Conservation (phyloP, 2,329 filamentous ascomycete genomes). For the Aspergillus ochraceoroseus region DNA sequence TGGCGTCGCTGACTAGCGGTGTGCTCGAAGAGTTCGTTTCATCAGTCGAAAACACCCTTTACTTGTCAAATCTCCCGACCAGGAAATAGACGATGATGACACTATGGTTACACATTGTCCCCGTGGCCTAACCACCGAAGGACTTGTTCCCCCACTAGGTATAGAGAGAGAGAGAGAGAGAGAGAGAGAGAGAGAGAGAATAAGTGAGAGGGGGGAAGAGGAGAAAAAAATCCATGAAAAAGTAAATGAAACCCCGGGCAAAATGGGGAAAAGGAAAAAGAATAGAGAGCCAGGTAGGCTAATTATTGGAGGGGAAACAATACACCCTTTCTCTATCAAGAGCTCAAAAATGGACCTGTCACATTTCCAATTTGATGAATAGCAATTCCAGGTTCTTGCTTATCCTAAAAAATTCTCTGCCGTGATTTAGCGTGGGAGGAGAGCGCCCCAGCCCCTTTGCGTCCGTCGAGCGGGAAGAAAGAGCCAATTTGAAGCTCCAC, state of each 20-base stretch:
- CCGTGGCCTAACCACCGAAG: too few species aligned
- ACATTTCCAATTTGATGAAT: constrained; percentile 15
- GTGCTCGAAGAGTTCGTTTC: background rate
- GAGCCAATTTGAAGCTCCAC: constrained; percentile 11
- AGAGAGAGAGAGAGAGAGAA: too few species aligned
- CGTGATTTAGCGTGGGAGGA: constrained; percentile 8
- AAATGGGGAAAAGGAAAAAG: constrained; percentile 3
- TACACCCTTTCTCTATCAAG: too few species aligned
- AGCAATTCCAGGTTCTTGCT: constrained; percentile 1
- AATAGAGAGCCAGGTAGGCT: background rate
- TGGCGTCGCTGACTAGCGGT: constrained; percentile 4
- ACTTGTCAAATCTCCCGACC: background rate
- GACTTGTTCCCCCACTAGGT: too few species aligned
- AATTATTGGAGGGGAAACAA: background rate
- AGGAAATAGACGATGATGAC: too few species aligned
- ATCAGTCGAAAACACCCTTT: too few species aligned
- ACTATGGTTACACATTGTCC: constrained; percentile 3
- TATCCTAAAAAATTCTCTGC: background rate
- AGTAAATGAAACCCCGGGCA: background rate
- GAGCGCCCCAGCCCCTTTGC: too few species aligned
- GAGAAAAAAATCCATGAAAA: too few species aligned
- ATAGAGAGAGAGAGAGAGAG: too few species aligned
- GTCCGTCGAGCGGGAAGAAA: too few species aligned
- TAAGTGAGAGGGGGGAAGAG: background rate
- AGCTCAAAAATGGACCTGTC: constrained; percentile 12